Evolutionary conservation across 129 eudicot species (phyloP).

Genomic region (Tagetes erecta): DNA sequence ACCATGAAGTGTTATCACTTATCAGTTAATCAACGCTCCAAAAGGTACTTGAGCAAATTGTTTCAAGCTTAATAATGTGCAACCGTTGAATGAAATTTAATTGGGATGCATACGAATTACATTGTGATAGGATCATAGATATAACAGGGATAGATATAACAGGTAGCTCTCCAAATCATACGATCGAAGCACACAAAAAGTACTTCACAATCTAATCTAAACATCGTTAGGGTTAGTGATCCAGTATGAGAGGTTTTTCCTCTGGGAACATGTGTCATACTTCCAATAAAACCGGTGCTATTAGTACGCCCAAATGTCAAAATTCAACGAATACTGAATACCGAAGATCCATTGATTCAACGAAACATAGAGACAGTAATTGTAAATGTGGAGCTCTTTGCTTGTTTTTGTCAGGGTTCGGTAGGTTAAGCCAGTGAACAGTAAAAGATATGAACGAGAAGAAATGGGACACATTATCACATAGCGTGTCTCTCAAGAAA

Average conservation of each 20-base stretch:
- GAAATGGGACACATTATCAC: constrained; percentile 50
- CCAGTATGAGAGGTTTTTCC: constrained; percentile 49
- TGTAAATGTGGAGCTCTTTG: constrained; percentile 82
- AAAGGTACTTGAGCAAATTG: too few relatives aligned
- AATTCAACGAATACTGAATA: constrained; percentile 1
- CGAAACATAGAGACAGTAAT: constrained; percentile 39
- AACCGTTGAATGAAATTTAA: too few relatives aligned
- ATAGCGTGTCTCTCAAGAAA: constrained; percentile 67
- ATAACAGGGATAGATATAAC: too few relatives aligned
- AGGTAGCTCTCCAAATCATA: too few relatives aligned
- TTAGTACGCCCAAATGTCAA: constrained; percentile 26
- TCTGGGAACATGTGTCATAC: constrained; percentile 44
- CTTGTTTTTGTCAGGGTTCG: constrained; percentile 72
- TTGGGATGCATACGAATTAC: too few relatives aligned
- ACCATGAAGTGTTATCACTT: too few relatives aligned
- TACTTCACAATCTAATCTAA: too few relatives aligned
- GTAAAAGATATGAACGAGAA: constrained; percentile 35
- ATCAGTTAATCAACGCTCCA: too few relatives aligned
- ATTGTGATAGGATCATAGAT: too few relatives aligned
- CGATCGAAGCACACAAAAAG: too few relatives aligned
- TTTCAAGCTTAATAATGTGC: too few relatives aligned
- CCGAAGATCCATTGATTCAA: constrained; percentile 4
- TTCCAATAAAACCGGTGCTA: constrained; percentile 16
- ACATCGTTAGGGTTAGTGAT: background rate
- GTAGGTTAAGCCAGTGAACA: constrained; percentile 64